These are phyloP conservation scores for Geranomyces michiganensis DNA, from an alignment of 192 early-diverging fungal species.

Conservation along the genomic window DNA sequence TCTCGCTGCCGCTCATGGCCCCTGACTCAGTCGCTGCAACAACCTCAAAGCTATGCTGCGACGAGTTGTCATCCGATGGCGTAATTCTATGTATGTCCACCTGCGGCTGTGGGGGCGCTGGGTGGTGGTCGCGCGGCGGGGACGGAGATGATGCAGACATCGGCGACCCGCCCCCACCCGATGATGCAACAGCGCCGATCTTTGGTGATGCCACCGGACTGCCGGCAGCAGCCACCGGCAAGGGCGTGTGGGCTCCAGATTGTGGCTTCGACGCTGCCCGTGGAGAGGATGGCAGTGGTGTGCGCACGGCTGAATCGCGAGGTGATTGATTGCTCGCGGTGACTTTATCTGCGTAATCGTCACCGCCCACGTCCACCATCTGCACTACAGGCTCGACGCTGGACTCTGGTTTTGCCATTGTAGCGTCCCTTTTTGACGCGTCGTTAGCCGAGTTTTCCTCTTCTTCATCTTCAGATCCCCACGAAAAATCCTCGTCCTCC, in stretches of 20 bases:
- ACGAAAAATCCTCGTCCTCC: slow-evolving; percentile 28
- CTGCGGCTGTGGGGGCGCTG: not conserved
- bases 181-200: slow-evolving; percentile 28
- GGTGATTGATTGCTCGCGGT: too few relatives aligned
- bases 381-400: not conserved
- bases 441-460: slow-evolving; percentile 9
- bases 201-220: slow-evolving; percentile 1
- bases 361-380: not conserved
- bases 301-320: too few relatives aligned
- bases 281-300: not conserved
- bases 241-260: slow-evolving; percentile 16
- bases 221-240: too few relatives aligned
- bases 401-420: not conserved
- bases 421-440: not conserved
- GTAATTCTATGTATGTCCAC: not conserved
- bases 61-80: slow-evolving; percentile 4
- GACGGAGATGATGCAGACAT: not conserved
- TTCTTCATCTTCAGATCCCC: slow-evolving; percentile 39
- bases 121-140: not conserved
- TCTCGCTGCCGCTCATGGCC: not conserved
- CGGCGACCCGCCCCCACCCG: slow-evolving; percentile 18
- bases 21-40: not conserved
- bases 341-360: not conserved
- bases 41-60: slow-evolving; percentile 30
- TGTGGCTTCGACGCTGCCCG: slow-evolving; percentile 12